Evolutionary conservation across 2,329 filamentous ascomycete genomes (phyloP).

Genomic region (Sarocladiaceae sp.): DNA sequence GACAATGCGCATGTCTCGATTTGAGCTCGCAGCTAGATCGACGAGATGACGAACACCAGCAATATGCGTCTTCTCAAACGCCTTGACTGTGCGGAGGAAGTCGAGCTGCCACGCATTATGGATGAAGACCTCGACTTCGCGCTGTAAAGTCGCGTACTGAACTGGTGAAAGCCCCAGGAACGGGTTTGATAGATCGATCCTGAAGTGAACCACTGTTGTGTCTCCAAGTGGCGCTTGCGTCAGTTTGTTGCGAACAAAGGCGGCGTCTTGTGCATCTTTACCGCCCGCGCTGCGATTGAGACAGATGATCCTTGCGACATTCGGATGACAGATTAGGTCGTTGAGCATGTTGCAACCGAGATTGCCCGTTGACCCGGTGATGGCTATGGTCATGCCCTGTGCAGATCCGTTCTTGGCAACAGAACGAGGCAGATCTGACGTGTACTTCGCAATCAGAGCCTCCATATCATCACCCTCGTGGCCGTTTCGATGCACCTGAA

Average conservation of each 20-base stretch:
- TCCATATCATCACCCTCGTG: constrained; percentile 12
- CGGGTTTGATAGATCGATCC: constrained; percentile 11
- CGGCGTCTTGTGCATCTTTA: not conserved
- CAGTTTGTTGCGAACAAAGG: not conserved
- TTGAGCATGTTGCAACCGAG: constrained; percentile 69
- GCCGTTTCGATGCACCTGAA: constrained; percentile 13
- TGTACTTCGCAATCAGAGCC: constrained; percentile 24
- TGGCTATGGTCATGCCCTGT: constrained; percentile 57
- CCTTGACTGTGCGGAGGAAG: constrained; percentile 11
- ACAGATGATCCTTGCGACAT: constrained; percentile 16
- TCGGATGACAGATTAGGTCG: constrained; percentile 22
- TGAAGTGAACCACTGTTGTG: not conserved
- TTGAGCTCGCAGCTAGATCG: constrained; percentile 31
- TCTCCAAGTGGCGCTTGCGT: not conserved
- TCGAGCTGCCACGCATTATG: constrained; percentile 14
- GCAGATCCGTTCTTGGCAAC: constrained; percentile 15
- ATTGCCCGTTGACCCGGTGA: constrained; percentile 88
- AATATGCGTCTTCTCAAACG: constrained; percentile 36
- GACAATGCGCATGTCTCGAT: constrained; percentile 30
- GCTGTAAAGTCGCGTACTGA: constrained; percentile 9
- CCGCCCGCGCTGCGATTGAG: constrained; percentile 19
- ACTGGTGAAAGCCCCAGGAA: constrained; percentile 8
- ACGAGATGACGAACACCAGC: constrained; percentile 46
- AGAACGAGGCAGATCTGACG: constrained; percentile 18
- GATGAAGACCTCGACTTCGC: constrained; percentile 11